Conservation (phyloP, 2,329 filamentous ascomycete species). For the Thelonectria discophora region DNA sequence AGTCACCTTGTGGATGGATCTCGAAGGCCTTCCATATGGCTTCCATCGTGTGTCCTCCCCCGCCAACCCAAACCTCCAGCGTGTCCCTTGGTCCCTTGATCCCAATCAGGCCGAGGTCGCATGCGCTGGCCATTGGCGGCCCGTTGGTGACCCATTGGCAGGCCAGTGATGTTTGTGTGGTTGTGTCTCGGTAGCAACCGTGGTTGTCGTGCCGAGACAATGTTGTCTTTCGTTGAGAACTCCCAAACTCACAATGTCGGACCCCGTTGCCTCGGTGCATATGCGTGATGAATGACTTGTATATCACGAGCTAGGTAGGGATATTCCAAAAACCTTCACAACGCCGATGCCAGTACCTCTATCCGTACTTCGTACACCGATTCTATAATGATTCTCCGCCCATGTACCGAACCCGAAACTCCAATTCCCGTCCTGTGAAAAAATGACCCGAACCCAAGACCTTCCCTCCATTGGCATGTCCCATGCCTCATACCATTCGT, state of each 20-base stretch:
- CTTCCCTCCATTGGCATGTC: constrained; percentile 25
- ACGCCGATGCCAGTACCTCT: not conserved
- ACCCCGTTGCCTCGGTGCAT: not conserved
- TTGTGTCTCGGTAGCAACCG: too few relatives aligned
- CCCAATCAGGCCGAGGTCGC: too few relatives aligned
- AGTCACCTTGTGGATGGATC: too few relatives aligned
- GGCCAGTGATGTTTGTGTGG: too few relatives aligned
- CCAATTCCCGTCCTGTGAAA: constrained; percentile 20
- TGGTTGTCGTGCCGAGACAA: too few relatives aligned
- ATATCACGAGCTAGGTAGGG: not conserved
- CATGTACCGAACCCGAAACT: constrained; percentile 23
- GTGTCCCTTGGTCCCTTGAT: too few relatives aligned
- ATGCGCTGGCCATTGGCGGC: too few relatives aligned
- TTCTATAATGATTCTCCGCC: constrained; percentile 5
- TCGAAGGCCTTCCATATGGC: too few relatives aligned
- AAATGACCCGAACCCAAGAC: constrained; percentile 1
- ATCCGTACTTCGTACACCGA: not conserved
- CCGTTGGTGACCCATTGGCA: too few relatives aligned
- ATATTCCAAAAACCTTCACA: not conserved
- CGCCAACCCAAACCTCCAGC: too few relatives aligned
- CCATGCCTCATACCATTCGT: constrained; percentile 34
- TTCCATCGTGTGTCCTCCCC: too few relatives aligned
- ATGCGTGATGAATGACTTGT: not conserved
- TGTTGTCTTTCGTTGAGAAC: too few relatives aligned
- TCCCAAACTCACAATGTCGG: not conserved